Evolutionary conservation across 1,284 basidiomycete species (phyloP), one percentile per base, ranked within the genome.

Genomic region (Tausonia pullulans): DNA sequence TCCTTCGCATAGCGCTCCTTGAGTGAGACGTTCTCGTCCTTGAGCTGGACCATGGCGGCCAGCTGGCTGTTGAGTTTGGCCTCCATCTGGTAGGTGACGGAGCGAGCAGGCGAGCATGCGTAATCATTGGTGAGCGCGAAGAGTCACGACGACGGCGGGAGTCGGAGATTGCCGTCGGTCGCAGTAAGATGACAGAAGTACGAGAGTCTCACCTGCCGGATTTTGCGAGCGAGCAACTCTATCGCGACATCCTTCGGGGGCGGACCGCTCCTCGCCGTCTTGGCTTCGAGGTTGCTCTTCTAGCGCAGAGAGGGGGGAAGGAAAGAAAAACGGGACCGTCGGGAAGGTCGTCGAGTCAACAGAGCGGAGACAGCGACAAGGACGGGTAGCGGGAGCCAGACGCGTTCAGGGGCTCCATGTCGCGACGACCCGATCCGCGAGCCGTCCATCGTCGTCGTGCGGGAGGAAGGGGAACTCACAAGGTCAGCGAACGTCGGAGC

Each of bases 41-140:
- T 48, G 40, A 65, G 58, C 16, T 59, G 64, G 39, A 65, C 27
- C 64, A 65, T 61, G 53, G 61, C 50, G 10, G 59, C 53, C 27
- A 52, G 56, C 40, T 65, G 64, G 9, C 50, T 52, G 64, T 65
- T 65, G 54, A 65, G 56, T 39, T 61, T 61, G 46, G 64, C 64
- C 41, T 65, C 64, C 64, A 65, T 65, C 64, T 65, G 41, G n/a
- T 0, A 46, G 58, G 39, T 6, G 11, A 41, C 49, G 39, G n/a
- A 53, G 5, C 9, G 43, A n/a, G 9, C 13, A 14, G 3, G 43
- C 3, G 27, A n/a, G 41, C 40, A 16, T 7, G 54, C 5, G 54
- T 56, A 13, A 56, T 13, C 39, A 39, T 5, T 39, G 7, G 27
- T 40, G 6, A 11, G 8, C 8, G 55, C 40, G 41, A n/a, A 45